These are phyloP conservation scores for Fusarium xyrophilum DNA, from an alignment of 2,329 filamentous ascomycete species.

Conservation along the genomic window DNA sequence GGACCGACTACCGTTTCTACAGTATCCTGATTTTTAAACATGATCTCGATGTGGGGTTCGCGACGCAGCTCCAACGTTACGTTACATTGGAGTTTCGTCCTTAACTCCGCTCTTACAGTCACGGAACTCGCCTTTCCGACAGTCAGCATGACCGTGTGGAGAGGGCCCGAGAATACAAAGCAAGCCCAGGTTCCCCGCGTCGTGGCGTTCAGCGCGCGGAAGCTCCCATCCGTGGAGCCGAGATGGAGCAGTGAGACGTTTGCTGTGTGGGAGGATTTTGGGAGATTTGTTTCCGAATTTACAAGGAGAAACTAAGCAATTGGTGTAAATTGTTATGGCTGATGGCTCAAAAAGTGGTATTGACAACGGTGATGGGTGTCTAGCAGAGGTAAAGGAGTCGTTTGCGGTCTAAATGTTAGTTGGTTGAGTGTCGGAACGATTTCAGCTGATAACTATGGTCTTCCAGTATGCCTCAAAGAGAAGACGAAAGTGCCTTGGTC, in stretches of 20 bases:
- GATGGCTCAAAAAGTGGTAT: background rate
- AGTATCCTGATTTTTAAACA: background rate
- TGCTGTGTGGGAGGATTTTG: background rate
- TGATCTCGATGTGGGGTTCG: background rate
- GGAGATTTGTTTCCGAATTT: background rate
- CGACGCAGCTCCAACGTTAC: background rate
- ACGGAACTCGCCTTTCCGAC: background rate
- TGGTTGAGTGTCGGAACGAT: background rate
- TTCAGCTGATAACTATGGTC: background rate
- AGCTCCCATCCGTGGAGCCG: background rate
- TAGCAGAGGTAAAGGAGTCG: background rate
- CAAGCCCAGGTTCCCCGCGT: background rate
- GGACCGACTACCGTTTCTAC: accelerated
- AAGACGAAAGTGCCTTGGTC: too few species aligned
- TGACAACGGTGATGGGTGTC: background rate
- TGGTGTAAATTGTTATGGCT: background rate
- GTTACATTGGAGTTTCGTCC: background rate
- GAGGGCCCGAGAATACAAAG: background rate
- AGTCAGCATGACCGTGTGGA: background rate
- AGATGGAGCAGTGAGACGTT: background rate
- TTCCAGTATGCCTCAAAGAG: background rate
- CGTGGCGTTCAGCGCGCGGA: background rate
- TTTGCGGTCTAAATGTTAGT: background rate
- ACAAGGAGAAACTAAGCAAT: background rate
- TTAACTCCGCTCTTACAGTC: background rate